These are phyloP conservation scores for Mediolabrus comicus DNA, from an alignment of 108 stramenopile genomes.

Conservation along the genomic window DNA sequence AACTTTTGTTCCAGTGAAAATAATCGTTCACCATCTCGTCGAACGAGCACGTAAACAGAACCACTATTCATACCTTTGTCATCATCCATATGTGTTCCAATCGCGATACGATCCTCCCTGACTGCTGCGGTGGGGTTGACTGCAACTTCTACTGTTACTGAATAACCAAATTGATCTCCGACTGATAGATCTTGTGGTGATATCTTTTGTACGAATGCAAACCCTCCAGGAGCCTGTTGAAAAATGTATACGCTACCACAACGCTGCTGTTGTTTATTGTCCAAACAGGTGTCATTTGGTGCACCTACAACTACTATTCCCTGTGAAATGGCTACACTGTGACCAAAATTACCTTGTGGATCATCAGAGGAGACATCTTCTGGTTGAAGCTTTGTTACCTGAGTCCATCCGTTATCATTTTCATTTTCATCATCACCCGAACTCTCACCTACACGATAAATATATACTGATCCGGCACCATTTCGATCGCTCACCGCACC, in stretches of 20 bases:
- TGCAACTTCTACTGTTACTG: not conserved
- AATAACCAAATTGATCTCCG: not conserved
- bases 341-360: not conserved
- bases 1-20: not conserved
- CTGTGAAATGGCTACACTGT: not conserved
- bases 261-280: not conserved
- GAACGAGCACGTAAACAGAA: not conserved
- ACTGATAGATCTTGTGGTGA: not conserved
- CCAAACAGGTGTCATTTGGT: not conserved
- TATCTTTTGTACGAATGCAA: not conserved
- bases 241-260: not conserved
- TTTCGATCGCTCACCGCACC: not conserved
- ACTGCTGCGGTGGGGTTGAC: not conserved
- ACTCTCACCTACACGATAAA: not conserved
- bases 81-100: not conserved
- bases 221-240: not conserved
- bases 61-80: not conserved
- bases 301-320: not conserved
- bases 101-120: not conserved
- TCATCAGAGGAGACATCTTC: not conserved
- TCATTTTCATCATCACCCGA: no score
- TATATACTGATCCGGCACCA: not conserved
- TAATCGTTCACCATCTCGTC: not conserved
- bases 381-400: not conserved
- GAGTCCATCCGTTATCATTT: not conserved